phyloP scores from a whole-genome alignment of 192 early-diverging fungal genomes.

The Entomortierella parvispora region DNA sequence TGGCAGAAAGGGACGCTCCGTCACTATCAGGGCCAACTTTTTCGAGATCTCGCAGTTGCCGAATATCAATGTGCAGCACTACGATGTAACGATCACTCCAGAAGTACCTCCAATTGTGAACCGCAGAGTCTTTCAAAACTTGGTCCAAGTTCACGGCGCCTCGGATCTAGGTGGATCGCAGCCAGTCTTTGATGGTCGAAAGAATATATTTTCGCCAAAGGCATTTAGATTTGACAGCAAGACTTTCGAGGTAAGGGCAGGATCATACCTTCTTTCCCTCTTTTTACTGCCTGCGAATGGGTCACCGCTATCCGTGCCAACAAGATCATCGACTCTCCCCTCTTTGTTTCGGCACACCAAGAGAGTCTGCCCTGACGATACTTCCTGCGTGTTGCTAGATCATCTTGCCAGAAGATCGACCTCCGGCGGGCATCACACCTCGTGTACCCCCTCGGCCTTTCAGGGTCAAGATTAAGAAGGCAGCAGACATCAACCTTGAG shows the following conservation, averaged over 20 bases:
- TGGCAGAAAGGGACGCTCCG: conserved; percentile 56
- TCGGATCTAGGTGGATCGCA: conserved; percentile 67
- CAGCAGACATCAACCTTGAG: conserved; percentile 74
- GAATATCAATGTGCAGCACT: conserved; percentile 81
- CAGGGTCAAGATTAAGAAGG: conserved; percentile 71
- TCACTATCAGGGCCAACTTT: conserved; percentile 75
- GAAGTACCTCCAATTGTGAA: conserved; percentile 84
- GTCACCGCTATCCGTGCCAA: neutral
- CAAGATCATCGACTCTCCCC: neutral
- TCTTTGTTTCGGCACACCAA: neutral
- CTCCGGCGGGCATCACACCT: conserved; percentile 4
- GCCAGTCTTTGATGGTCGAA: conserved; percentile 87
- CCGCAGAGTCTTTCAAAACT: conserved; percentile 73
- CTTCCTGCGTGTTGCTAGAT: no score
- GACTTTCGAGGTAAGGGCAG: conserved; percentile 64
- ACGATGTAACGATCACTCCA: conserved; percentile 83
- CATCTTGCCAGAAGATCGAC: conserved; percentile 55
- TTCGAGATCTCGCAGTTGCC: conserved; percentile 78
- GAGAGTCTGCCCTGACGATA: neutral
- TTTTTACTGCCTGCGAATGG: neutral
- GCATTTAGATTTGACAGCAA: conserved; percentile 62
- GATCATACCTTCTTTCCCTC: no score
- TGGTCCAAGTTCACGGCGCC: conserved; percentile 62
- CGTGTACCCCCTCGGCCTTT: conserved; percentile 65
- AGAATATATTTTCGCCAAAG: conserved; percentile 78